phyloP scores from a whole-genome alignment of 768 basidiomycete species.

The Suillus variegatus region DNA sequence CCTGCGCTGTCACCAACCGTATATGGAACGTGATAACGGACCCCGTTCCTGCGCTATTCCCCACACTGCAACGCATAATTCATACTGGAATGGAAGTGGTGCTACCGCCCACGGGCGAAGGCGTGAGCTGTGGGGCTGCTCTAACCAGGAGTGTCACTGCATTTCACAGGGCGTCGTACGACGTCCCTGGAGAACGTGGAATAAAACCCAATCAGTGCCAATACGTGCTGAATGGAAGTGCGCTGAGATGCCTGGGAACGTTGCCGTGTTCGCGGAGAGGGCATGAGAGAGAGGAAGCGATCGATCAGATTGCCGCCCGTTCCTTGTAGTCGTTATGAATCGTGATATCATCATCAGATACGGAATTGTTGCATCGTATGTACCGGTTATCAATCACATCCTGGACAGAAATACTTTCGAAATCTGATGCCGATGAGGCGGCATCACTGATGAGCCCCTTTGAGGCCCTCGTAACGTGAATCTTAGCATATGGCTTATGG shows the following conservation, averaged over 20 bases:
- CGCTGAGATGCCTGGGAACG: neutral
- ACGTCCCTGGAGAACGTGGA: slow-evolving; percentile 6
- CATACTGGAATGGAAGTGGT: neutral
- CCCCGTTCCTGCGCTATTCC: slow-evolving; percentile 14
- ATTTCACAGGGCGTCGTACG: slow-evolving; percentile 6
- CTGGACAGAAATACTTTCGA: neutral
- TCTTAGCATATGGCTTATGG: neutral
- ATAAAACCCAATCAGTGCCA: slow-evolving; percentile 1
- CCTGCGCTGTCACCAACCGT: slow-evolving; percentile 20
- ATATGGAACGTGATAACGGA: slow-evolving; percentile 26
- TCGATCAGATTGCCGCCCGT: neutral
- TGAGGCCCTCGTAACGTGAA: neutral
- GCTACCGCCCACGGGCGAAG: neutral
- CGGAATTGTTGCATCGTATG: neutral
- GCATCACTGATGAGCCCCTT: neutral
- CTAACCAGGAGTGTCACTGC: neutral
- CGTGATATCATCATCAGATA: neutral
- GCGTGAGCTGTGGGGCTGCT: neutral
- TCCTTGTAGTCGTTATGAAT: slow-evolving; percentile 1
- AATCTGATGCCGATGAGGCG: slow-evolving; percentile 6
- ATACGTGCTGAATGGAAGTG: slow-evolving; percentile 1
- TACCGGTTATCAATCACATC: neutral
- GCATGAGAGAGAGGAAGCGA: slow-evolving; percentile 1
- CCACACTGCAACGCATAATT: neutral
- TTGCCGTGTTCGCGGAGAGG: neutral